Evolutionary conservation across 768 basidiomycete genomes (phyloP).

Genomic region (Gymnopilus junonius): DNA sequence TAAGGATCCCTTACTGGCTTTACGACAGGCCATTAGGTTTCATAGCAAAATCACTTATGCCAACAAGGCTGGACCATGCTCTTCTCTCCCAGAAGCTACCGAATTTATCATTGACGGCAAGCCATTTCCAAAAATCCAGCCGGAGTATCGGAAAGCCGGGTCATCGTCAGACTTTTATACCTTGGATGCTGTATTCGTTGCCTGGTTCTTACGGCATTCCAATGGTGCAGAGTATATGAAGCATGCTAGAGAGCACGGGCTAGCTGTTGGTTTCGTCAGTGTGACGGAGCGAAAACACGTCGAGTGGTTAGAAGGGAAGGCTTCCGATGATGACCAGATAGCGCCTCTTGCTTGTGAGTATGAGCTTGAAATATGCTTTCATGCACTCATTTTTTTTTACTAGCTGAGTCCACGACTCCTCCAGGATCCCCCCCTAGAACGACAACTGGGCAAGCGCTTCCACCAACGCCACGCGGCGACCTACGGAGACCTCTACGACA

Average conservation of each 20-base stretch:
- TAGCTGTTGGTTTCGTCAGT: constrained; percentile 78
- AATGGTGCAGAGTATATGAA: constrained; percentile 88
- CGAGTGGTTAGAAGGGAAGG: constrained; percentile 80
- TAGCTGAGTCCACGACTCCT: constrained; percentile 45
- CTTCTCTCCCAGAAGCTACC: constrained; percentile 59
- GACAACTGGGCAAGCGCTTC: constrained; percentile 30
- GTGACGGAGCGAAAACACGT: constrained; percentile 87
- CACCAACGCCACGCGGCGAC: constrained; percentile 33
- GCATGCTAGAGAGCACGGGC: constrained; percentile 74
- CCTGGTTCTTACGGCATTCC: constrained; percentile 77
- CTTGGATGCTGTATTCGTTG: constrained; percentile 82
- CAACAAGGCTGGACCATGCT: constrained; percentile 42
- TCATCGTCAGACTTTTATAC: constrained; percentile 70
- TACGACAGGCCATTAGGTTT: constrained; percentile 67
- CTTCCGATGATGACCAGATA: constrained; percentile 52
- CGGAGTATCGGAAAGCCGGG: constrained; percentile 76
- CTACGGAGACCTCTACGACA: constrained; percentile 35
- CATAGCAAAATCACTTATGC: constrained; percentile 55
- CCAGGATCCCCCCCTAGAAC: constrained; percentile 53
- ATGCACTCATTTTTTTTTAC: constrained; percentile 1
- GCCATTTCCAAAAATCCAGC: constrained; percentile 74
- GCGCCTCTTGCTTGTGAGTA: constrained; percentile 48
- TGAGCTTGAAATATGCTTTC: neutral
- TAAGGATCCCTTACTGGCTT: constrained; percentile 56
- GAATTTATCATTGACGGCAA: constrained; percentile 61